phyloP scores from a whole-genome alignment of 129 eudicot genomes.

The Flaveria sonorensis region DNA sequence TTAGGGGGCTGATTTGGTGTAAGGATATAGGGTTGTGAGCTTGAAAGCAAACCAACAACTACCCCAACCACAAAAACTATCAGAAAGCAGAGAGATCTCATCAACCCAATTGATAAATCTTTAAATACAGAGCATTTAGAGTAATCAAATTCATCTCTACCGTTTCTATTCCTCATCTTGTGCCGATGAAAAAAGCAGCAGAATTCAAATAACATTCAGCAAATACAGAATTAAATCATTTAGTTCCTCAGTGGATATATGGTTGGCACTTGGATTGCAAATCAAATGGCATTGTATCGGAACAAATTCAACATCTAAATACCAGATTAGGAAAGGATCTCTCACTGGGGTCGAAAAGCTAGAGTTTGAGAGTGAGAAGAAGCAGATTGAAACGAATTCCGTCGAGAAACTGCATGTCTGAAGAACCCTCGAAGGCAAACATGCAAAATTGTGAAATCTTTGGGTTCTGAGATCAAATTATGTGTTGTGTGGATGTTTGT shows the following conservation, averaged over 20 bases:
- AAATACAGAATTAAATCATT: too few species aligned
- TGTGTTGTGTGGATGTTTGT: not conserved
- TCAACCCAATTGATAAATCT: conserved; percentile 57
- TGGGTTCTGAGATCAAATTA: not conserved
- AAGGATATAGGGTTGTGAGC: conserved; percentile 50
- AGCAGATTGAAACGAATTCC: not conserved
- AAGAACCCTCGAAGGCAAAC: not conserved
- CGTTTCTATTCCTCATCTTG: conserved; percentile 49
- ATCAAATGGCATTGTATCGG: too few species aligned
- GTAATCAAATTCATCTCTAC: conserved; percentile 54
- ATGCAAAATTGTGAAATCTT: not conserved
- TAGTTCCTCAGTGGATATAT: too few species aligned
- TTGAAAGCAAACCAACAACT: conserved; percentile 63
- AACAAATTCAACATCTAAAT: too few species aligned
- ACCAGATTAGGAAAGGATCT: too few species aligned
- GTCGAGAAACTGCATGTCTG: not conserved
- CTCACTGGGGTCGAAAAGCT: not conserved
- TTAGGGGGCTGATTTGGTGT: conserved; percentile 28
- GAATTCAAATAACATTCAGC: not conserved
- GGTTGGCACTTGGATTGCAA: not conserved
- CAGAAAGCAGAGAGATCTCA: conserved; percentile 42
- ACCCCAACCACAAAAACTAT: conserved; percentile 72
- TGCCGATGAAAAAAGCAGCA: not conserved
- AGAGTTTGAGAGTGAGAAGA: conserved; percentile 20
- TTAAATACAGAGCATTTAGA: conserved; percentile 17